These are phyloP conservation scores for Fusarium napiforme DNA, from an alignment of 2,329 filamentous ascomycete species.

Conservation along the genomic window DNA sequence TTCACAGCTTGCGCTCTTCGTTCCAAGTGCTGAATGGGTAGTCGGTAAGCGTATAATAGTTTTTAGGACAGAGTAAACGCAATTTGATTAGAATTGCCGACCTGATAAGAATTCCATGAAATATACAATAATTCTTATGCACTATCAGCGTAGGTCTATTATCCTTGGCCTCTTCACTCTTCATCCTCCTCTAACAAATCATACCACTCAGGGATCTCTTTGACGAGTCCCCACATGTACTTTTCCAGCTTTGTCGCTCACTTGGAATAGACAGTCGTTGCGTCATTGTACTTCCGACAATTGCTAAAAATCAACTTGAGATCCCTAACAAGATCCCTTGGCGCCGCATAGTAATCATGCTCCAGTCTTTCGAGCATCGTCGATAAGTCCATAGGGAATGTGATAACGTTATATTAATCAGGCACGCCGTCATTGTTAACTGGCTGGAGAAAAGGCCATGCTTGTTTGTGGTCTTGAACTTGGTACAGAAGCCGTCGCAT, in stretches of 20 bases:
- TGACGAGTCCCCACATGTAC: slow-evolving; percentile 94
- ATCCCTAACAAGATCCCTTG: slow-evolving; percentile 92
- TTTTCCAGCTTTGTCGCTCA: slow-evolving; percentile 92
- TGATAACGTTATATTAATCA: slow-evolving; percentile 98
- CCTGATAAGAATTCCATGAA: no score
- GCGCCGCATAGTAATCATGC: slow-evolving; percentile 88
- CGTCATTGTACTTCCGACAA: slow-evolving; percentile 95
- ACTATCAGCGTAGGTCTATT: background rate
- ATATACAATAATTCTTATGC: no score
- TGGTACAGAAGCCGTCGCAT: slow-evolving; percentile 92
- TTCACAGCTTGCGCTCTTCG: fast-evolving
- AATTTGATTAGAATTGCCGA: no score
- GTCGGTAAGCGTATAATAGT: no score
- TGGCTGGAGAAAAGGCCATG: slow-evolving; percentile 94
- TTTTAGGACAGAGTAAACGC: no score
- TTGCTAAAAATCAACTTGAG: slow-evolving; percentile 92
- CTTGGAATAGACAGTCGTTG: slow-evolving; percentile 94
- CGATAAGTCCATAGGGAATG: slow-evolving; percentile 93
- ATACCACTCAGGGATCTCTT: slow-evolving; percentile 90
- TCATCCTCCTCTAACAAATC: background rate
- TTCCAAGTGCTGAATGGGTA: background rate
- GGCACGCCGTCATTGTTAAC: slow-evolving; percentile 96
- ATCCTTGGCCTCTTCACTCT: background rate
- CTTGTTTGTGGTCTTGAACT: slow-evolving; percentile 90
- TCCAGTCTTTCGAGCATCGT: slow-evolving; percentile 99